Base-by-base conservation (phyloP, 1,139 yeast genomes). In the Suhomyces chickasaworum region DNA sequence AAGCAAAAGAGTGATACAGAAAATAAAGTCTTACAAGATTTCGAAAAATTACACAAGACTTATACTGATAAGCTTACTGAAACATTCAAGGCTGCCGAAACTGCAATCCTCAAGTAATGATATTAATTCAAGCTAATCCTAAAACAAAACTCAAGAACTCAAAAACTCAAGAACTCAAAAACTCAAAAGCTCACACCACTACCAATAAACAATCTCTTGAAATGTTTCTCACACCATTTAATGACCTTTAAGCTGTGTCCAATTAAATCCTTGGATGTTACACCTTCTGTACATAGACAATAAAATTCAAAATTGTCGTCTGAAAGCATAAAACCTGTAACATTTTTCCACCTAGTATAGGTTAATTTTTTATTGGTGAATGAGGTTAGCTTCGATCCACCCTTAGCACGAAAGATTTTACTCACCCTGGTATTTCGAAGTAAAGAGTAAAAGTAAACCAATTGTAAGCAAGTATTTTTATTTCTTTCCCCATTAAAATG, bases 1-100 rank as follows among this genome's bases (percentile, higher is more conserved):
- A 73, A 75, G 48, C 83, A 83, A 59, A 75, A 81, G 45, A 76
- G 75, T 50, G 89, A 85, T 57, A 63, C 69, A 21, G 79, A 84
- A 39, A 75, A 72, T 50, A 81, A 78, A 55, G 65, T 78, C 27
- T 73, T 78, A 41, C 71, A 71, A 32, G 83, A 83, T 35, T 76
- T 87, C 43, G 97, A 90, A 57, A 78, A 79, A 53, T 54, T 84
- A 23, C 87, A 83, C 63, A 89, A 88, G 61, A 73, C 73, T 23
- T 87, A 81, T 63, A 64, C 73, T 13, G 82, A 75, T 18, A 83
- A 83, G 58, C 69, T 90, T 43, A 68, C 72, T 33, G 83, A 80
- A 3, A 73, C 77, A 16, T 77, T 77, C 59, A 87, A 86, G 62
- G 71, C 71, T 29, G 82, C 83, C 21, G 44, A 41, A 30, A 35